These are phyloP conservation scores for Backusella morwellensis DNA, from an alignment of 192 early-diverging fungal species.

Conservation along the genomic window DNA sequence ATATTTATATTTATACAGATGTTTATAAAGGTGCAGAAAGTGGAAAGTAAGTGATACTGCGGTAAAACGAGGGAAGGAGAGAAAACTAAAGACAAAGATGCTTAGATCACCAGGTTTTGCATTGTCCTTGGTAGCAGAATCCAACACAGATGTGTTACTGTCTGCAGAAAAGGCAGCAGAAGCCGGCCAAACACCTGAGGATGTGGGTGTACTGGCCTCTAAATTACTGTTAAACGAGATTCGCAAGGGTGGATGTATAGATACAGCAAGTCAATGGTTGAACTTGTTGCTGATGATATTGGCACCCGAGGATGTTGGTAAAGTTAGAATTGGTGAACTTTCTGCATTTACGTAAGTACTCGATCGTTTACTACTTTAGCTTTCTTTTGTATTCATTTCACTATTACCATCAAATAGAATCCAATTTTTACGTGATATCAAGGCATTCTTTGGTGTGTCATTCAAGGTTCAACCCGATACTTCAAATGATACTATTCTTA, in stretches of 20 bases:
- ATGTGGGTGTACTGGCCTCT: slow-evolving; percentile 78
- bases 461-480: slow-evolving; percentile 83
- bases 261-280: slow-evolving; percentile 86
- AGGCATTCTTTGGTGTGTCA: slow-evolving; percentile 83
- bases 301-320: slow-evolving; percentile 91
- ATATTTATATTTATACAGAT: slow-evolving; percentile 97
- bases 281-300: slow-evolving; percentile 83
- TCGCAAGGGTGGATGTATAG: slow-evolving; percentile 86
- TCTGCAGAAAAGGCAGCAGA: slow-evolving; percentile 86
- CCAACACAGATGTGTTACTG: slow-evolving; percentile 78
- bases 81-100: background rate
- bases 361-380: too few species aligned
- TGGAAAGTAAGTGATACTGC: slow-evolving; percentile 50
- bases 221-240: slow-evolving; percentile 85
- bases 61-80: background rate
- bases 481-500: slow-evolving; percentile 49
- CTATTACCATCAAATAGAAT: slow-evolving; percentile 51
- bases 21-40: slow-evolving; percentile 96
- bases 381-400: background rate
- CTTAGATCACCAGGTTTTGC: slow-evolving; percentile 86
- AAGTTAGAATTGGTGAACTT: slow-evolving; percentile 81
- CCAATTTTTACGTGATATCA: slow-evolving; percentile 89
- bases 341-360: slow-evolving; percentile 79
- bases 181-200: slow-evolving; percentile 84
- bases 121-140: slow-evolving; percentile 88